Conservation (phyloP, 345 rosid genomes). For the Cardamine resedifolia region DNA sequence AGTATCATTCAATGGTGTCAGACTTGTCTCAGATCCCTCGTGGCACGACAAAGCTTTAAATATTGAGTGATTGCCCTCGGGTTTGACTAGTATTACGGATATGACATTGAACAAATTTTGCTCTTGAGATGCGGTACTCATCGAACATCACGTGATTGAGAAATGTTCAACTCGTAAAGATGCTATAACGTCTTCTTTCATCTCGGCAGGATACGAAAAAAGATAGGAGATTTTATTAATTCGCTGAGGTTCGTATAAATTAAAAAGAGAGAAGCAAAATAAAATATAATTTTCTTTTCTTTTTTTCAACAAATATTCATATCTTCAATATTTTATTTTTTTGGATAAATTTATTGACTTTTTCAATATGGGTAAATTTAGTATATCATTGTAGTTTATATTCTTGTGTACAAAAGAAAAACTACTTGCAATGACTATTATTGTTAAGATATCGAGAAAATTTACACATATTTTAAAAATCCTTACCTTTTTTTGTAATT, state of each 20-base stretch:
- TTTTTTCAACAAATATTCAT: too few species aligned
- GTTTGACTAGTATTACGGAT: constrained; percentile 39
- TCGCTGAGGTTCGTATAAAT: neutral
- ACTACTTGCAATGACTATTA: neutral
- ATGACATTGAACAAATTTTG: constrained; percentile 38
- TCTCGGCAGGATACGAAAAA: neutral
- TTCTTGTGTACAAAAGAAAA: too few species aligned
- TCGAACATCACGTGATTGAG: constrained; percentile 51
- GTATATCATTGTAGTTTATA: too few species aligned
- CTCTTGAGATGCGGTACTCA: constrained; percentile 40
- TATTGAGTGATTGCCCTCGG: constrained; percentile 28
- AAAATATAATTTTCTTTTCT: too few species aligned
- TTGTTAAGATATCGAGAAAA: neutral
- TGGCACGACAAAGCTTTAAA: constrained; percentile 50
- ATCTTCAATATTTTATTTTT: too few species aligned
- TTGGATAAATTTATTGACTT: too few species aligned
- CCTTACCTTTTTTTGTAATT: neutral
- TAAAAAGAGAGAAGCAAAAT: too few species aligned
- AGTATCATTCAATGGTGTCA: constrained; percentile 34
- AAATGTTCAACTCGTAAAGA: constrained; percentile 32
- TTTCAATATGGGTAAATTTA: too few species aligned
- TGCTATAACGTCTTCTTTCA: constrained; percentile 7
- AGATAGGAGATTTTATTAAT: neutral
- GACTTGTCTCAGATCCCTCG: constrained; percentile 45
- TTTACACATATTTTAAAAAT: neutral